phyloP scores from a whole-genome alignment of 2,329 filamentous ascomycete species.

The Diaporthe amygdali region DNA sequence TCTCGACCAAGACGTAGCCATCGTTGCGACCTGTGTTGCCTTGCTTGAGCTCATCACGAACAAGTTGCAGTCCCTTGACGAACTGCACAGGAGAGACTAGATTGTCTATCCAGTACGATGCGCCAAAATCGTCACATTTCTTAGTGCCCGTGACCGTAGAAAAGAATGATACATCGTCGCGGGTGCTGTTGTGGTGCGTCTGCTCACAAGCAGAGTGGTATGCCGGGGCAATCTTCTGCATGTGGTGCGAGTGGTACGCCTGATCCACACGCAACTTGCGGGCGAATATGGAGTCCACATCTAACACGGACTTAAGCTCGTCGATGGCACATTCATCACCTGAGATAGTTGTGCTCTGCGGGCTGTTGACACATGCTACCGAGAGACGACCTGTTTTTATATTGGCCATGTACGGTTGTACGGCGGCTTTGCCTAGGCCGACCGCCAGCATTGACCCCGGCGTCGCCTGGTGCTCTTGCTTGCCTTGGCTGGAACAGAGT shows the following conservation, averaged over 20 bases:
- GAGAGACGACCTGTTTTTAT: not conserved
- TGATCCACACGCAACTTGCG: conserved; percentile 36
- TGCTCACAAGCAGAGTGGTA: not conserved
- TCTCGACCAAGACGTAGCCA: conserved; percentile 28
- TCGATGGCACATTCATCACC: conserved; percentile 35
- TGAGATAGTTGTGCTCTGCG: conserved; percentile 39
- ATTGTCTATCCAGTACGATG: conserved; percentile 37
- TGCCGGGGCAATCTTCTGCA: conserved; percentile 32
- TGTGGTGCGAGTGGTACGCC: conserved; percentile 44
- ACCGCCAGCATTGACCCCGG: conserved; percentile 28
- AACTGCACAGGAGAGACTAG: conserved; percentile 36
- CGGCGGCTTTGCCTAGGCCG: conserved; percentile 10
- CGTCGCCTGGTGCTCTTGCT: not conserved
- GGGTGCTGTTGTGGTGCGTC: not conserved
- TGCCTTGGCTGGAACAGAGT: not conserved
- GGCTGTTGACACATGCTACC: conserved; percentile 23
- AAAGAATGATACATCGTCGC: not conserved
- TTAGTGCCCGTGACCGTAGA: not conserved
- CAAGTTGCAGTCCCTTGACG: conserved; percentile 16
- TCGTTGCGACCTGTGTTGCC: not conserved
- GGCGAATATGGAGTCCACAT: conserved; percentile 33
- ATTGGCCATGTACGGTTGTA: not conserved
- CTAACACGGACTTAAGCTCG: conserved; percentile 29
- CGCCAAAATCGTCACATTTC: not conserved
- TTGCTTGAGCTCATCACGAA: conserved; percentile 13